A percentile compares a stretch with the other conserved stretches of the same genome.
phyloP scores from a whole-genome alignment of 768 basidiomycete genomes.

The Amanita rimosa region DNA sequence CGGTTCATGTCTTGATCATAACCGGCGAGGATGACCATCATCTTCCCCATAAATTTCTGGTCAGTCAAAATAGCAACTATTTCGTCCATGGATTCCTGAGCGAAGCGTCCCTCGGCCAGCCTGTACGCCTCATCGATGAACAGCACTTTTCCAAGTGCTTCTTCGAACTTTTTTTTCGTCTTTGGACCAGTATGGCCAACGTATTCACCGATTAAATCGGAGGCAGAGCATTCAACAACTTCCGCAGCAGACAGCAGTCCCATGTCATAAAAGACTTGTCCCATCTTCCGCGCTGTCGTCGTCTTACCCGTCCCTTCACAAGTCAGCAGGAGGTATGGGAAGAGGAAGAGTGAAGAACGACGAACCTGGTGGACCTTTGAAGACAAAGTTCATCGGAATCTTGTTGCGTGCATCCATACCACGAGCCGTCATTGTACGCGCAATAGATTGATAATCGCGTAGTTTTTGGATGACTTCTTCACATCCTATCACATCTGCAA shows the following conservation, averaged over 20 bases:
- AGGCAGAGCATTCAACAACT: conserved; percentile 60
- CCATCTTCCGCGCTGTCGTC: conserved; percentile 49
- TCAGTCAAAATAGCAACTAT: conserved; percentile 53
- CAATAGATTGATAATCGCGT: conserved; percentile 39
- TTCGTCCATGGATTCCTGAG: conserved; percentile 65
- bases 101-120: conserved; percentile 48
- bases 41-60: conserved; percentile 41
- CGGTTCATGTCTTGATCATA: conserved; percentile 59
- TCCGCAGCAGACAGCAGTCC: conserved; percentile 34
- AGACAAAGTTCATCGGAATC: conserved; percentile 59
- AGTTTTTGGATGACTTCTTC: conserved; percentile 41
- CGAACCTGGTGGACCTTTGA: conserved; percentile 62
- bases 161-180: conserved; percentile 45
- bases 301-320: conserved; percentile 51
- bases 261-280: conserved; percentile 55
- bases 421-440: conserved; percentile 25
- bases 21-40: conserved; percentile 60
- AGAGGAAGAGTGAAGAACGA: background rate
- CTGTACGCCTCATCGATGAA: conserved; percentile 70
- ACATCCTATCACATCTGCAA: conserved; percentile 53
- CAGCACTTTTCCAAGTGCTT: conserved; percentile 54
- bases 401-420: conserved; percentile 33
- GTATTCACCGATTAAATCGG: conserved; percentile 59
- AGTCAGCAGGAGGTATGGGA: background rate
- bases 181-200: conserved; percentile 68